Evolutionary conservation across 129 eudicot species (phyloP).

Genomic region (Pittosporum tobira): DNA sequence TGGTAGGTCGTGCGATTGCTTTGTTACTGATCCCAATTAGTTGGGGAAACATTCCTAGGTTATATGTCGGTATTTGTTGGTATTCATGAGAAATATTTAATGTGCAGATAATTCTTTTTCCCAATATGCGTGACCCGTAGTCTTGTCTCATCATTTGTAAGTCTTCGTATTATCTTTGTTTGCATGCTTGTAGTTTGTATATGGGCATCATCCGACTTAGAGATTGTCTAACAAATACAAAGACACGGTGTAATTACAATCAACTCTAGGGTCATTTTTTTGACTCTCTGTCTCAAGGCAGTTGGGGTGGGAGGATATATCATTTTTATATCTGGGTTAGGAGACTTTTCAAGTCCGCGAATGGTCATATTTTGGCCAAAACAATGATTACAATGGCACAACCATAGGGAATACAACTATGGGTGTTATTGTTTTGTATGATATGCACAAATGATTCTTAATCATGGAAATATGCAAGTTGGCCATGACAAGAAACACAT

Average conservation of each 20-base stretch:
- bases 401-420: too few relatives aligned
- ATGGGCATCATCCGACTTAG: too few relatives aligned
- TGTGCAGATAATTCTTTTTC: slow-evolving; percentile 63
- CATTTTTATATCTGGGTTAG: too few relatives aligned
- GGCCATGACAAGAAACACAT: slow-evolving; percentile 7
- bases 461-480: not conserved
- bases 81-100: slow-evolving; percentile 44
- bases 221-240: too few relatives aligned
- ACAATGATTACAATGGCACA: too few relatives aligned
- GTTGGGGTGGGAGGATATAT: too few relatives aligned
- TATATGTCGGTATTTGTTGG: slow-evolving; percentile 34
- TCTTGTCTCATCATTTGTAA: not conserved
- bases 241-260: too few relatives aligned
- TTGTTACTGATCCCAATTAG: slow-evolving; percentile 38
- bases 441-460: slow-evolving; percentile 3
- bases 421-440: too few relatives aligned
- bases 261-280: too few relatives aligned
- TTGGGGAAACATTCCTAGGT: slow-evolving; percentile 32
- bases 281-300: too few relatives aligned
- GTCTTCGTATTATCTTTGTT: not conserved
- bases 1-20: slow-evolving; percentile 25
- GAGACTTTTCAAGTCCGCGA: too few relatives aligned
- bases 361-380: too few relatives aligned
- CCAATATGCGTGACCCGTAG: not conserved
- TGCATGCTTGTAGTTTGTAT: not conserved